A percentile compares a stretch with the other conserved stretches of the same genome.
Evolutionary conservation across 306 rosid species (phyloP).

Genomic region (Pachyrhizus erosus): DNA sequence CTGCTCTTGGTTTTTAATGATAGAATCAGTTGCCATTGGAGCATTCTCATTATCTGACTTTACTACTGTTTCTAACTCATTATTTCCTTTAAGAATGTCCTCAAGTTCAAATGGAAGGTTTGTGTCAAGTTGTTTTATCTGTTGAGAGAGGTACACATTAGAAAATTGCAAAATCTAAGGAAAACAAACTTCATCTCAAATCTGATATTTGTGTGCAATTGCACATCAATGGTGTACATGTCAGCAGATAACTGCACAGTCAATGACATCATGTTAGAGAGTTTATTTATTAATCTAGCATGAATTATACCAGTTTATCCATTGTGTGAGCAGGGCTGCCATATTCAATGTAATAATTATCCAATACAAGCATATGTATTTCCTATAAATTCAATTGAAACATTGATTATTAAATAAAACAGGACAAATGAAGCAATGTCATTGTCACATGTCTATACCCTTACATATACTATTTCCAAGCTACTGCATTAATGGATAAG

Average conservation of each 20-base stretch:
- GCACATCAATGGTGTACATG: conserved; percentile 30
- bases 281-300: conserved; percentile 19
- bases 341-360: conserved; percentile 24
- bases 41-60: conserved; percentile 35
- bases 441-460: background rate
- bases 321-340: conserved; percentile 7
- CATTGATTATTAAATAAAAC: background rate
- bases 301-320: conserved; percentile 13
- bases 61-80: conserved; percentile 44
- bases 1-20: conserved; percentile 22
- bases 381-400: conserved; percentile 23
- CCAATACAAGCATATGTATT: background rate
- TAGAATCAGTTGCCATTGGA: conserved; percentile 22
- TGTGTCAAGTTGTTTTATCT: conserved; percentile 68
- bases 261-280: conserved; percentile 20
- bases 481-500: conserved; percentile 13
- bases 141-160: conserved; percentile 47
- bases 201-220: conserved; percentile 16
- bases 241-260: background rate
- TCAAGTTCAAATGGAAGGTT: conserved; percentile 65
- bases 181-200: conserved; percentile 23
- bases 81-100: conserved; percentile 56
- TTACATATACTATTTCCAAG: conserved; percentile 13
- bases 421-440: conserved; percentile 16
- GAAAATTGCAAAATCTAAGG: conserved; percentile 42